Evolutionary conservation across 768 basidiomycete genomes (phyloP), one percentile per base, ranked within the genome.

Genomic region (Rhizopogon vinicolor): DNA sequence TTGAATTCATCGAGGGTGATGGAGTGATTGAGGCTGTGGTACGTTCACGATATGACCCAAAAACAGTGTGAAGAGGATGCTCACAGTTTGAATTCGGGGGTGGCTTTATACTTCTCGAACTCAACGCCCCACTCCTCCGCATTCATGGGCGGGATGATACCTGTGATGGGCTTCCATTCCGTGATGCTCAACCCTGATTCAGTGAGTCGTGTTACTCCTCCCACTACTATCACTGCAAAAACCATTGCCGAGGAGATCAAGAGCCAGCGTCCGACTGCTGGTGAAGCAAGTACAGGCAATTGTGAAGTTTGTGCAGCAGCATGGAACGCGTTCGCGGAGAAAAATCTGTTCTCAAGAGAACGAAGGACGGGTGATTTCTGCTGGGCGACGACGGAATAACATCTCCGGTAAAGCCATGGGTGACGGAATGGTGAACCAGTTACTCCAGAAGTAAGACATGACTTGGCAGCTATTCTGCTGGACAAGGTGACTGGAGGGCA

Each of bases 101-200:
- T 97, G 14, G 79, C 79, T 71, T 87, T 91, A 78, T 99, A 95
- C 74, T 98, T 98, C 37, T 86, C 82, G 68, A 98, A 98, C 66
- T 98, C 96, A 25, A 72, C 75, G 58, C 83, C 76, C 97, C 97
- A 99, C 48, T 91, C 84, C 7, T 75, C 82, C 22, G 77, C 69
- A 1, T 83, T 82, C 39, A 93, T 71, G 0, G 97, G 97, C 16
- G 95, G 95, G 16, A 94, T 66, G 49, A 92, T 75, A 14, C 97
- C 97, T 25, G 91, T 87, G 52, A 98, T 84, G 12, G 96, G 94
- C 51, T 82, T 80, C 97, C 97, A 99, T 78, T 99, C 97, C 22
- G 94, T 97, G 69, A 99, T 99, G 68, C 93, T 95, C 57, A 99
- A 75, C 13, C 97, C 97, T 14, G 93, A 96, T 72, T 99, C 97